These are phyloP conservation scores for Rosa hybrid DNA, from an alignment of 331 rosid genomes.

Conservation along the genomic window DNA sequence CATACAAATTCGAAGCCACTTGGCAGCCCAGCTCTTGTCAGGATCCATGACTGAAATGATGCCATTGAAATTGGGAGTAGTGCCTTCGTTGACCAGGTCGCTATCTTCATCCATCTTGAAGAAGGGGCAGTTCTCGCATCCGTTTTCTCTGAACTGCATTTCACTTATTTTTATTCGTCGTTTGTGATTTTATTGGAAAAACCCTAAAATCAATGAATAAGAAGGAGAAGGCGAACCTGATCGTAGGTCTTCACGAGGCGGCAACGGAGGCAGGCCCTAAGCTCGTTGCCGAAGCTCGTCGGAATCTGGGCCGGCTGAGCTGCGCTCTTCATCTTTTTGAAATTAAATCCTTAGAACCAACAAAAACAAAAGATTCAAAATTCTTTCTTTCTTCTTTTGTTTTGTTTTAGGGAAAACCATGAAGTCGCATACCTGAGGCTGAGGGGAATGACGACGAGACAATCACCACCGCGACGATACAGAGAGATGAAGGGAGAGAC, in stretches of 20 bases:
- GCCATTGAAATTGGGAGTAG: slow-evolving; percentile 96
- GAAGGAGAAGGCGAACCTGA: slow-evolving; percentile 29
- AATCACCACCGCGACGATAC: too few species aligned
- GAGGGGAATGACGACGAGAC: too few species aligned
- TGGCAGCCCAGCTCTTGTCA: slow-evolving; percentile 86
- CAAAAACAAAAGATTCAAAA: too few species aligned
- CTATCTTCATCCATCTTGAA: slow-evolving; percentile 93
- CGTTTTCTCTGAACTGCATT: slow-evolving; percentile 77
- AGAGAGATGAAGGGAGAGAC: too few species aligned
- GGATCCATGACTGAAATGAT: slow-evolving; percentile 96
- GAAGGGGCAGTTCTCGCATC: slow-evolving; percentile 94
- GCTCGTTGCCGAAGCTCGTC: slow-evolving; percentile 87
- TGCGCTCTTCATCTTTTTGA: slow-evolving; percentile 40
- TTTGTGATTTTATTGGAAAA: not conserved
- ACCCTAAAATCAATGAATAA: not conserved
- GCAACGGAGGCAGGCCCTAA: slow-evolving; percentile 96
- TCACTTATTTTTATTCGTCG: not conserved
- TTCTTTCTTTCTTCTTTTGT: too few species aligned
- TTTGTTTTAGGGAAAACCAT: too few species aligned
- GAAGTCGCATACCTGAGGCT: too few species aligned
- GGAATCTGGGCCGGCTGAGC: slow-evolving; percentile 81
- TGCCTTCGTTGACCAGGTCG: slow-evolving; percentile 84
- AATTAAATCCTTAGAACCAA: too few species aligned
- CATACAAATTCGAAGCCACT: slow-evolving; percentile 91
- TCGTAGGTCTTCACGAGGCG: slow-evolving; percentile 98